Evolutionary conservation across 306 rosid species (phyloP).

Genomic region (Rosa chinensis): DNA sequence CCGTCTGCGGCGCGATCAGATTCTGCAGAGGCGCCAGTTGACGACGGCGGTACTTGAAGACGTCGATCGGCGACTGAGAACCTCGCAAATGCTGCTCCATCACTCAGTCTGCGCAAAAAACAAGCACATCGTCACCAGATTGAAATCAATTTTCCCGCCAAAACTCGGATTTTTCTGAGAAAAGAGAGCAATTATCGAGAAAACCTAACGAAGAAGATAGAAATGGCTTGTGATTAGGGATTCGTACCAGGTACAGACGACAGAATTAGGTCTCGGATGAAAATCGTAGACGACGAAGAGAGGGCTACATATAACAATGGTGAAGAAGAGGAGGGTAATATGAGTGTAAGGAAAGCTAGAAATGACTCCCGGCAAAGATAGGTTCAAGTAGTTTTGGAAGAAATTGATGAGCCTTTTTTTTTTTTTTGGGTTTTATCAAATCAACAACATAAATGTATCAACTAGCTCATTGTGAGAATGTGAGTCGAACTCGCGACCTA

Average conservation of each 20-base stretch:
- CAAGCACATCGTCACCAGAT: not conserved
- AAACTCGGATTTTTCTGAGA: not conserved
- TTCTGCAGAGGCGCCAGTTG: constrained; percentile 46
- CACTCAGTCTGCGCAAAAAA: not conserved
- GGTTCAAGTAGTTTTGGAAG: no score
- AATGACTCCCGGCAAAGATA: no score
- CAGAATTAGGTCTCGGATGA: not conserved
- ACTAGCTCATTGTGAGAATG: no score
- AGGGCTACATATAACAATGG: no score
- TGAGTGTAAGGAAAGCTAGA: no score
- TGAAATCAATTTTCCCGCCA: constrained; percentile 4
- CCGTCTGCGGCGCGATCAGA: constrained; percentile 42
- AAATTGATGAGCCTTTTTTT: no score
- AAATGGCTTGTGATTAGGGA: not conserved
- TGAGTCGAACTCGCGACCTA: no score
- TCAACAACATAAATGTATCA: no score
- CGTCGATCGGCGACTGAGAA: constrained; percentile 27
- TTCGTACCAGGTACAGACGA: not conserved
- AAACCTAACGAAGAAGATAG: not conserved
- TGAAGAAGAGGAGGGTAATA: no score
- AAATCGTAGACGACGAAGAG: constrained; percentile 1
- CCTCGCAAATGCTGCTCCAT: constrained; percentile 29
- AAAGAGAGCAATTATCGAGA: no score
- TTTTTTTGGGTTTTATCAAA: no score
- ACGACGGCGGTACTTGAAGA: constrained; percentile 5